Base-by-base conservation (phyloP, 305 asterid species). In the Fraxinus paxiana region DNA sequence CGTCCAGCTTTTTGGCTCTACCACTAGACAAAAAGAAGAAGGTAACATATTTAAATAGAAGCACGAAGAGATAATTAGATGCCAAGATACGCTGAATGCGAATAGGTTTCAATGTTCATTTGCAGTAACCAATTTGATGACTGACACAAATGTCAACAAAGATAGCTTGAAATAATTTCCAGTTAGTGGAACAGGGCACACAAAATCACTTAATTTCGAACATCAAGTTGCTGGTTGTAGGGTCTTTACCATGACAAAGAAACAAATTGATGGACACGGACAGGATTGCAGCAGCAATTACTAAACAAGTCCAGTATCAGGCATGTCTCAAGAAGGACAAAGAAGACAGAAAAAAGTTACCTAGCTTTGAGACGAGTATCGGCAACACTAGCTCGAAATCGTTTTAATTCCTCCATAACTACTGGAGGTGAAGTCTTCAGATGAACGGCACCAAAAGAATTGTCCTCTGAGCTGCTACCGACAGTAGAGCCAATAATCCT, bases 1-100 rank as follows among this genome's bases (percentile, higher is more conserved):
- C 97, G 28, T 91, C 98, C 35, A 93, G 83, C 84, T 85, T 96
- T 86, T 86, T 92, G 43, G 90, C 92, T 88, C 97, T 93, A 82
- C 90, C 95, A 70, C 99, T 96, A 73, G 82, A 80, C 87, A 90
- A 82, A 86, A 48, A 82, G 82, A 86, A 82, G 70, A 71, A 83
- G 31, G 33, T 61, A 82, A 73, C 71, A 28, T 84, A 65, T 85
- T 85, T 87, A 86, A 28, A 82, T 63, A 83, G 7, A 79, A 28
- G 77, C 79, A 63, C 15, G 26, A 22, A 24, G 79, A 79, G 12
- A 54, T 8, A 15, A 75, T 73, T 51, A 74, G 37, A 77, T 56
- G 69, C 78, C 30, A 20, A 33, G 41, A 70, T 6, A 69, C 37
- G 1, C 65, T 28, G 75, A 30, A 43, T 18, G 72, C 1, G 8